phyloP scores from a whole-genome alignment of 306 rosid genomes.

The Vicia faba region DNA sequence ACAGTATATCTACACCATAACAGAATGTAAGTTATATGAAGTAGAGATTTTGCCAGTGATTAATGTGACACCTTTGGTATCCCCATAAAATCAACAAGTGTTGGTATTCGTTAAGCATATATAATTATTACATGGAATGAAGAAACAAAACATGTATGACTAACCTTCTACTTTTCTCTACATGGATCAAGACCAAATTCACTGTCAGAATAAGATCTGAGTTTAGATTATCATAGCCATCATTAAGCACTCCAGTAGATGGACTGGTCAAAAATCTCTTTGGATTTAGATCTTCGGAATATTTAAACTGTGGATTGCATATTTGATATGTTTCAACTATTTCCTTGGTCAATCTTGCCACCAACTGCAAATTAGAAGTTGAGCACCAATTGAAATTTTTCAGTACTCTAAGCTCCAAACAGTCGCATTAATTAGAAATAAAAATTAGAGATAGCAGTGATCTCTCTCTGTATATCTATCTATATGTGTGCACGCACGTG shows the following conservation, averaged over 20 bases:
- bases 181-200: slow-evolving; percentile 71
- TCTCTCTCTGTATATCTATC: background rate
- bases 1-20: slow-evolving; percentile 76
- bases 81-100: slow-evolving; percentile 23
- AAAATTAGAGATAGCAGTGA: background rate
- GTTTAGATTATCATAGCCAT: slow-evolving; percentile 88
- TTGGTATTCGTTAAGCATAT: slow-evolving; percentile 9
- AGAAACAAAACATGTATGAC: slow-evolving; percentile 38
- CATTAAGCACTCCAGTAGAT: slow-evolving; percentile 88
- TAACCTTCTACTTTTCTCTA: slow-evolving; percentile 74
- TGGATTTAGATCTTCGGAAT: slow-evolving; percentile 90
- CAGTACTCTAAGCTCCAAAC: slow-evolving; percentile 39
- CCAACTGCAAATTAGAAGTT: slow-evolving; percentile 66
- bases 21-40: slow-evolving; percentile 25
- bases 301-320: slow-evolving; percentile 91
- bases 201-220: slow-evolving; percentile 91
- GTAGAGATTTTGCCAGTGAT: slow-evolving; percentile 18
- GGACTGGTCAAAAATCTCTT: slow-evolving; percentile 94
- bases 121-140: slow-evolving; percentile 16
- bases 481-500: background rate
- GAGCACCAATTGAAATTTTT: slow-evolving; percentile 42
- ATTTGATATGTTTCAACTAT: slow-evolving; percentile 83
- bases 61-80: slow-evolving; percentile 22
- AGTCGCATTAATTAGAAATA: slow-evolving; percentile 25
- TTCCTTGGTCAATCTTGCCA: slow-evolving; percentile 87